Percentiles rank a stretch among this genome's conserved stretches.
phyloP scores from a whole-genome alignment of 2,329 filamentous ascomycete genomes.

The Sclerotiophoma versabilis region DNA sequence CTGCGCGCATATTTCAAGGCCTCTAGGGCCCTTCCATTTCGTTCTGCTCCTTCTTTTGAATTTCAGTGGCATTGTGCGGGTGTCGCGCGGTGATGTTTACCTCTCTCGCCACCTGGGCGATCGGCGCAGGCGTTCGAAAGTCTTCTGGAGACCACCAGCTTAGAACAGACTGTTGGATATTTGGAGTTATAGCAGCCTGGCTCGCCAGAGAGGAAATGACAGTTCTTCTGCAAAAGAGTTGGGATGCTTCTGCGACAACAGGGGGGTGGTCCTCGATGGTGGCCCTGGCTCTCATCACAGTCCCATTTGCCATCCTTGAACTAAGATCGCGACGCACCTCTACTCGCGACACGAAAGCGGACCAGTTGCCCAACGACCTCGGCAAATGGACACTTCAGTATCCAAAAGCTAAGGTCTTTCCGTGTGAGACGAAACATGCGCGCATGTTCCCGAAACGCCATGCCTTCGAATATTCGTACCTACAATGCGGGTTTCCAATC shows the following conservation, averaged over 20 bases:
- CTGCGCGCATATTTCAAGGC: slow-evolving; percentile 4
- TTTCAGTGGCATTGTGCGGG: slow-evolving; percentile 3
- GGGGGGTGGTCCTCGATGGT: slow-evolving; percentile 8
- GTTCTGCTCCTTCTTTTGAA: neutral
- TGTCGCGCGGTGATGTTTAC: slow-evolving; percentile 20
- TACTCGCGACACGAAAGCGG: neutral
- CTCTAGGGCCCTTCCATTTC: neutral
- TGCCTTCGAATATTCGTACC: slow-evolving; percentile 73
- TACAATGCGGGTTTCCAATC: slow-evolving; percentile 72
- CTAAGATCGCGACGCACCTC: slow-evolving; percentile 4
- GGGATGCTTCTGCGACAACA: slow-evolving; percentile 12
- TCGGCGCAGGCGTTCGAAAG: slow-evolving; percentile 24
- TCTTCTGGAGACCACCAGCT: slow-evolving; percentile 29
- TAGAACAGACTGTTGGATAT: slow-evolving; percentile 27
- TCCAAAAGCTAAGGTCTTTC: slow-evolving; percentile 61
- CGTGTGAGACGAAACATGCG: slow-evolving; percentile 69
- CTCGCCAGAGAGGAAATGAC: slow-evolving; percentile 17
- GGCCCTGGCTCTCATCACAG: slow-evolving; percentile 12
- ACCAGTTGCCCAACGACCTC: slow-evolving; percentile 1
- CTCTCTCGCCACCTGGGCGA: slow-evolving; percentile 31
- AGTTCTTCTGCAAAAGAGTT: slow-evolving; percentile 14
- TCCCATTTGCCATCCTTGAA: slow-evolving; percentile 21
- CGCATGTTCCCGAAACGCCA: slow-evolving; percentile 73
- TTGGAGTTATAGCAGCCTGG: slow-evolving; percentile 20
- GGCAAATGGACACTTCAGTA: slow-evolving; percentile 22